Evolutionary conservation across 2,329 filamentous ascomycete species (phyloP).

Genomic region (Scedosporium minutisporum): DNA sequence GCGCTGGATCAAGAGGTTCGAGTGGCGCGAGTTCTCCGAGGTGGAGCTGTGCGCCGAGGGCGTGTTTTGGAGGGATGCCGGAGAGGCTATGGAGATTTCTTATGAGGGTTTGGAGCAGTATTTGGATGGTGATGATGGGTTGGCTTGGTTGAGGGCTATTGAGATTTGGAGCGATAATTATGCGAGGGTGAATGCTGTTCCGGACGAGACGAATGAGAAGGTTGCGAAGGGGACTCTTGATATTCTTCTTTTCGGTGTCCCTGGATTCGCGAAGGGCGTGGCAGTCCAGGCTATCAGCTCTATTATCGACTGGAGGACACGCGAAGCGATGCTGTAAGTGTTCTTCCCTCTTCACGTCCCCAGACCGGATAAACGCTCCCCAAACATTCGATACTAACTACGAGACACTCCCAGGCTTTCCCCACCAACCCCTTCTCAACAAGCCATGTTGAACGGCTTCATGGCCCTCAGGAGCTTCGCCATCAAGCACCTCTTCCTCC

Average conservation of each 20-base stretch:
- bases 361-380: too few relatives aligned
- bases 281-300: not conserved
- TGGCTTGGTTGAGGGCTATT: constrained; percentile 43
- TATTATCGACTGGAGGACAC: not conserved
- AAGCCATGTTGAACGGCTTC: constrained; percentile 28
- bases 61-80: constrained; percentile 47
- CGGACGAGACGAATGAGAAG: constrained; percentile 4
- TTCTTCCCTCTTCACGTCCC: not conserved
- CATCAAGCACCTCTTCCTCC: constrained; percentile 38
- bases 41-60: constrained; percentile 47
- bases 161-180: constrained; percentile 39
- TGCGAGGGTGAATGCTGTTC: constrained; percentile 37
- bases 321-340: constrained; percentile 3
- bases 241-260: not conserved
- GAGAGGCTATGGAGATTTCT: constrained; percentile 44
- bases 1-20: constrained; percentile 41
- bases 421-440: constrained; percentile 16
- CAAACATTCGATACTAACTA: too few relatives aligned
- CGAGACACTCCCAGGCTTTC: not conserved
- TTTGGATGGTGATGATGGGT: constrained; percentile 30
- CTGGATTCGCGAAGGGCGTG: not conserved
- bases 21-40: constrained; percentile 46
- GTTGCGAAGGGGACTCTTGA: constrained; percentile 5
- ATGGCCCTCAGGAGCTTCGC: constrained; percentile 33
- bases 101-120: constrained; percentile 33